Conservation (phyloP, 2,329 filamentous ascomycete species). For the Raffaelea deltoideospora region DNA sequence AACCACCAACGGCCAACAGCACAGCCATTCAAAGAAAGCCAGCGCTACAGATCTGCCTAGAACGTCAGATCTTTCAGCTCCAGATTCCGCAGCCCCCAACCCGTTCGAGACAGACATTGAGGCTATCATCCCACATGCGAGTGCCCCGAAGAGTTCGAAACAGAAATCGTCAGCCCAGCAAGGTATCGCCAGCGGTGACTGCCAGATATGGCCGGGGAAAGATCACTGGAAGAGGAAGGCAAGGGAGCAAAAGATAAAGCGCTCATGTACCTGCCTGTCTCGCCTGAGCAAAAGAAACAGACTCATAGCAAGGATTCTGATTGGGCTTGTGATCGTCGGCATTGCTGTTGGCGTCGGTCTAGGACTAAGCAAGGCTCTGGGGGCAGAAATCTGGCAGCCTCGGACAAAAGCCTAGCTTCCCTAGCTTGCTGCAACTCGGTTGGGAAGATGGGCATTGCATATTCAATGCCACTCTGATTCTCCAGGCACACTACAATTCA, state of each 20-base stretch:
- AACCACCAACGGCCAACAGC: conserved; percentile 12
- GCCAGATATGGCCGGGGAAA: conserved; percentile 44
- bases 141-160: no score
- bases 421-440: no score
- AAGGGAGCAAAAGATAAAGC: conserved; percentile 36
- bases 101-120: conserved; percentile 45
- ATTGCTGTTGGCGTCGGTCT: conserved; percentile 41
- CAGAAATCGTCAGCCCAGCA: not conserved
- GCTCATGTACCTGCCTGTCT: conserved; percentile 37
- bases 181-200: conserved; percentile 28
- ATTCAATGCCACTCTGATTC: no score
- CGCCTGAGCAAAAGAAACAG: conserved; percentile 37
- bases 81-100: conserved; percentile 27
- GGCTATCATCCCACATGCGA: conserved; percentile 27
- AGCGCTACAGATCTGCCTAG: not conserved
- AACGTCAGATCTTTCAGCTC: conserved; percentile 23
- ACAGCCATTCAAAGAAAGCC: not conserved
- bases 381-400: conserved; percentile 38
- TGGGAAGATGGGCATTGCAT: no score
- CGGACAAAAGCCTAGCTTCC: not conserved
- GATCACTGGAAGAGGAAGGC: conserved; percentile 45
- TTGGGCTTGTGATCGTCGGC: conserved; percentile 35
- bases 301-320: conserved; percentile 37
- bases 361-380: conserved; percentile 44
- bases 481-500: no score